Evolutionary conservation across 495 filamentous ascomycete genomes (phyloP).

Genomic region (Penicillium pulvis): DNA sequence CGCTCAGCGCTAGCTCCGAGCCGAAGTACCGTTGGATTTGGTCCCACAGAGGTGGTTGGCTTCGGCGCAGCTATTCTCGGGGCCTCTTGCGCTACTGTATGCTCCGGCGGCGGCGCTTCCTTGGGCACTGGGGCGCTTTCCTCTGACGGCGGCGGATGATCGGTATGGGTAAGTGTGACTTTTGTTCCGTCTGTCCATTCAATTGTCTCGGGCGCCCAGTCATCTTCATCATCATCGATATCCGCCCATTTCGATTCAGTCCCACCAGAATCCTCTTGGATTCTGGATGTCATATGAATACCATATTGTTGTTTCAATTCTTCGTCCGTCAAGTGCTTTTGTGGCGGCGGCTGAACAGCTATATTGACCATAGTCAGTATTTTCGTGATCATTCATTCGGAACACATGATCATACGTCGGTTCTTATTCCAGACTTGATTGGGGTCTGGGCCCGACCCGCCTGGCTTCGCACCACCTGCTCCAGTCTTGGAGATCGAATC

Average conservation of each 20-base stretch:
- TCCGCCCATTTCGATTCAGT: slow-evolving; percentile 96
- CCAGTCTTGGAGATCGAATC: slow-evolving; percentile 53
- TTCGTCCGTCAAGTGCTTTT: slow-evolving; percentile 95
- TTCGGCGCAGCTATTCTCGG: slow-evolving; percentile 43
- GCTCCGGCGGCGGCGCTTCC: slow-evolving; percentile 27
- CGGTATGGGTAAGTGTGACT: slow-evolving; percentile 67
- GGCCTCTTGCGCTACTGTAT: slow-evolving; percentile 29
- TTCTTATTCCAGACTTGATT: slow-evolving; percentile 97
- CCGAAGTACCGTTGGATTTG: slow-evolving; percentile 56
- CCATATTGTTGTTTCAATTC: slow-evolving; percentile 94
- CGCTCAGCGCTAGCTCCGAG: slow-evolving; percentile 53
- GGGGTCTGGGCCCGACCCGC: slow-evolving; percentile 62
- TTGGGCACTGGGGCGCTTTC: slow-evolving; percentile 28
- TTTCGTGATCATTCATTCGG: slow-evolving; percentile 5
- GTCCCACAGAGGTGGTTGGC: slow-evolving; percentile 50
- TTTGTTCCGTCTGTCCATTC: slow-evolving; percentile 98
- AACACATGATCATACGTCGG: slow-evolving; percentile 64
- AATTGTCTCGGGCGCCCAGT: slow-evolving; percentile 95
- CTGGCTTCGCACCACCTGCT: slow-evolving; percentile 45
- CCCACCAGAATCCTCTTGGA: slow-evolving; percentile 78
- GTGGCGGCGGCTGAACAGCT: slow-evolving; percentile 77
- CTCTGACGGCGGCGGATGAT: slow-evolving; percentile 30
- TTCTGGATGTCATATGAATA: slow-evolving; percentile 91
- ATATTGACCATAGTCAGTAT: slow-evolving; percentile 32
- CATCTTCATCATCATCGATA: slow-evolving; percentile 97